phyloP scores from a whole-genome alignment of 352 stramenopile genomes.

The Globisporangium carolinianum region DNA sequence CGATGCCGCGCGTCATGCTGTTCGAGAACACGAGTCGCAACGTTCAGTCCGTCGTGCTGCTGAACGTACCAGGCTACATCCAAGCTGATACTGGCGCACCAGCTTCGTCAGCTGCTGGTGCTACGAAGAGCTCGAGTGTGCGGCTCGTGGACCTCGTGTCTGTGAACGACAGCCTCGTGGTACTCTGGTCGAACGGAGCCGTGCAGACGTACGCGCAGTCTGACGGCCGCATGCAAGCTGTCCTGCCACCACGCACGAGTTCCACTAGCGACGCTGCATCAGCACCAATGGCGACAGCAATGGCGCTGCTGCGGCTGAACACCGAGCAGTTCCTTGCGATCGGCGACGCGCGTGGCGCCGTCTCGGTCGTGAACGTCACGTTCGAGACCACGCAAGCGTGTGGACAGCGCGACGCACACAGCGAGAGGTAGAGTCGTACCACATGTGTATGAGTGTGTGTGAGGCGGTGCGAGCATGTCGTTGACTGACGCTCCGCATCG shows the following conservation, averaged over 20 bases:
- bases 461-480: too few relatives aligned
- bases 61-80: slow-evolving; percentile 3
- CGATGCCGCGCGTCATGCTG: slow-evolving; percentile 21
- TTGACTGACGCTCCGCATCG: not conserved
- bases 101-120: too few relatives aligned
- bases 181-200: slow-evolving; percentile 26
- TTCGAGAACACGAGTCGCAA: slow-evolving; percentile 13
- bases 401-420: slow-evolving; percentile 6
- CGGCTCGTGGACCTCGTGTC: slow-evolving; percentile 9
- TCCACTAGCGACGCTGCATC: too few relatives aligned
- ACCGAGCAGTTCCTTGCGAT: slow-evolving; percentile 5
- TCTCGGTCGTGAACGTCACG: slow-evolving; percentile 7
- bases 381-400: slow-evolving; percentile 1
- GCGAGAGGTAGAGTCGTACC: slow-evolving; percentile 1
- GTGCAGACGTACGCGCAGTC: slow-evolving; percentile 20
- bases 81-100: not conserved
- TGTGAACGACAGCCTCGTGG: slow-evolving; percentile 10
- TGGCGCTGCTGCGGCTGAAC: slow-evolving; percentile 1
- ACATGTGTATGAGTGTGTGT: too few relatives aligned
- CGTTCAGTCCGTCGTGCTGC: slow-evolving; percentile 15
- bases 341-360: slow-evolving; percentile 4
- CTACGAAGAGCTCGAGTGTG: not conserved
- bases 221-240: slow-evolving; percentile 22
- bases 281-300: slow-evolving; percentile 1
- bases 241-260: slow-evolving; percentile 2